Evolutionary conservation across 768 basidiomycete species (phyloP).

Genomic region (Galerina sulciceps): DNA sequence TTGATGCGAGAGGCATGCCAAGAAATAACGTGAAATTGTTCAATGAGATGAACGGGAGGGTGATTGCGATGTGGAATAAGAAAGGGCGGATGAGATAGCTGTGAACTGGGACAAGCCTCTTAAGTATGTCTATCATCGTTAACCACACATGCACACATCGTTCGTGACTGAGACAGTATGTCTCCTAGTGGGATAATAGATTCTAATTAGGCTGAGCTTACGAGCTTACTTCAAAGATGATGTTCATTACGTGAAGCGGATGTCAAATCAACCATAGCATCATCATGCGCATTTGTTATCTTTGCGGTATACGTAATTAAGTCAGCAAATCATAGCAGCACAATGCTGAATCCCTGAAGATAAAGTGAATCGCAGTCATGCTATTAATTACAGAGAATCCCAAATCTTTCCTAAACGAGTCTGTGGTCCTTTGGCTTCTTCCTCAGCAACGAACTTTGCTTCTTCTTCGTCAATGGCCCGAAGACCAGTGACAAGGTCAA

Average conservation of each 20-base stretch:
- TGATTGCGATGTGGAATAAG: slow-evolving; percentile 5
- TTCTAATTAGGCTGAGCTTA: slow-evolving; percentile 3
- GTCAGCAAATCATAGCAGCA: too few species aligned
- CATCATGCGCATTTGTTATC: too few species aligned
- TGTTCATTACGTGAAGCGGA: neutral
- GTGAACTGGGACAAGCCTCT: slow-evolving; percentile 2
- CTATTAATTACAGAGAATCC: slow-evolving; percentile 39
- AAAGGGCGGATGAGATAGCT: slow-evolving; percentile 1
- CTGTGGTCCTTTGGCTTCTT: slow-evolving; percentile 44
- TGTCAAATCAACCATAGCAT: neutral
- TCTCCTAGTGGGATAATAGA: slow-evolving; percentile 8
- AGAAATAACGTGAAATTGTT: neutral
- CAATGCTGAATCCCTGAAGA: too few species aligned
- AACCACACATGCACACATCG: neutral
- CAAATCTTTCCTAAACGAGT: slow-evolving; percentile 32
- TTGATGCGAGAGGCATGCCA: slow-evolving; percentile 32
- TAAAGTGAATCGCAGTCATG: too few species aligned
- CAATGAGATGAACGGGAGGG: neutral
- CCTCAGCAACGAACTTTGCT: slow-evolving; percentile 47
- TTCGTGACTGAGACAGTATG: slow-evolving; percentile 5
- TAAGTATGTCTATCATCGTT: slow-evolving; percentile 14
- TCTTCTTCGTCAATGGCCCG: slow-evolving; percentile 69
- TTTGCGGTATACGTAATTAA: too few species aligned
- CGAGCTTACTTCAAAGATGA: neutral
- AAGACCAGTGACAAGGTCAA: slow-evolving; percentile 65